Percentiles rank a stretch among this genome's conserved stretches.
Evolutionary conservation across 176 grass and related monocot species (phyloP).

Genomic region (Tuctoria greenei): DNA sequence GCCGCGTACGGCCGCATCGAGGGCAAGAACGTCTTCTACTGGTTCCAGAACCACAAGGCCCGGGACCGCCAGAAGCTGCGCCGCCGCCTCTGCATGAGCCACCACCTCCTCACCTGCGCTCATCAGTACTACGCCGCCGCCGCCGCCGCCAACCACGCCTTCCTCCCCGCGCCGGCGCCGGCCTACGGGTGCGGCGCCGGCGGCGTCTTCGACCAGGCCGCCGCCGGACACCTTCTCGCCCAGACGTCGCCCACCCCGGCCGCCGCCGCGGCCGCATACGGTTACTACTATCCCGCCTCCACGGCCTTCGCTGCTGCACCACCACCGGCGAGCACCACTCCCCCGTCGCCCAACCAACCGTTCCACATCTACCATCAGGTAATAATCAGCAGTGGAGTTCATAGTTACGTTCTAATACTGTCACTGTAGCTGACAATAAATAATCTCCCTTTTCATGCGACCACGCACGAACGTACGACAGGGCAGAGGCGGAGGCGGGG

Average conservation of each 20-base stretch:
- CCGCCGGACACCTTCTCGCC: constrained; percentile 2
- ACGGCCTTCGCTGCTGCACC: not conserved
- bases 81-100: constrained; percentile 72
- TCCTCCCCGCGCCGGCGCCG: not conserved
- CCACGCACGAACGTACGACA: not conserved
- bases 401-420: not conserved
- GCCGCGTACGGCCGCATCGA: constrained; percentile 84
- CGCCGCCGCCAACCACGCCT: not conserved
- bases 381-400: not conserved
- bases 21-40: constrained; percentile 96
- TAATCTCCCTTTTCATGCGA: not conserved
- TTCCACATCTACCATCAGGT: constrained; percentile 35
- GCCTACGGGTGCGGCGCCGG: too few relatives aligned
- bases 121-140: constrained; percentile 39
- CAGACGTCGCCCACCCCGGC: constrained; percentile 26
- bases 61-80: constrained; percentile 84
- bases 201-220: constrained; percentile 22
- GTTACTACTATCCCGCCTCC: constrained; percentile 18
- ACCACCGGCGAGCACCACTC: constrained; percentile 4
- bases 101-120: constrained; percentile 49
- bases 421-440: not conserved
- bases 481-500: not conserved
- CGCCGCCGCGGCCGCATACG: not conserved
- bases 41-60: constrained; percentile 98
- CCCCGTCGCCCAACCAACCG: constrained; percentile 5